Conservation (phyloP, 257 asterid genomes). For the Cinchona pubescens region DNA sequence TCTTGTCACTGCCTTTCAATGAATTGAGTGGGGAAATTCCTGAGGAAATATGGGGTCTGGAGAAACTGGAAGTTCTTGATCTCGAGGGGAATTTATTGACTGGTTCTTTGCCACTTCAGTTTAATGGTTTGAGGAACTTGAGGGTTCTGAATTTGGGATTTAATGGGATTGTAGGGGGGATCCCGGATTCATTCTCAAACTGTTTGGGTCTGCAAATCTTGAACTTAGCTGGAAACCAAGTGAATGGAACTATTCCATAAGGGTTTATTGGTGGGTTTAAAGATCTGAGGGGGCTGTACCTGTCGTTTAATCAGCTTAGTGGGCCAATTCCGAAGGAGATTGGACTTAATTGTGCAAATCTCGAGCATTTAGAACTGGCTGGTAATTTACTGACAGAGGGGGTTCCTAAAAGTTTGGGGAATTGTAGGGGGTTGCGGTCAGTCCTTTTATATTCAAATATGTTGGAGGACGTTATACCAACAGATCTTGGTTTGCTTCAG, state of each 20-base stretch:
- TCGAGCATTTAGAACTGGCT: slow-evolving; percentile 73
- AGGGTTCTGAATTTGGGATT: slow-evolving; percentile 77
- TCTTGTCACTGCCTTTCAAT: slow-evolving; percentile 75
- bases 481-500: slow-evolving; percentile 60
- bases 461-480: slow-evolving; percentile 71
- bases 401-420: slow-evolving; percentile 67
- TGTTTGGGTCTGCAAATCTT: slow-evolving; percentile 50
- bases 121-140: slow-evolving; percentile 60
- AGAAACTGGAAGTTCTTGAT: slow-evolving; percentile 85
- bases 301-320: slow-evolving; percentile 72
- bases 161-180: slow-evolving; percentile 54
- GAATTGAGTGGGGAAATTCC: slow-evolving; percentile 77
- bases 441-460: slow-evolving; percentile 64
- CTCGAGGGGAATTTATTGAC: slow-evolving; percentile 78
- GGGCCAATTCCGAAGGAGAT: slow-evolving; percentile 68
- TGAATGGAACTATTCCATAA: slow-evolving; percentile 66
- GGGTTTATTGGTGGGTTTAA: slow-evolving; percentile 49
- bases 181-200: slow-evolving; percentile 54
- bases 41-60: slow-evolving; percentile 68
- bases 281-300: slow-evolving; percentile 64
- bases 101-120: slow-evolving; percentile 51
- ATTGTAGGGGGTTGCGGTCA: slow-evolving; percentile 56
- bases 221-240: slow-evolving; percentile 79
- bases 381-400: slow-evolving; percentile 58
- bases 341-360: slow-evolving; percentile 65